Conservation (phyloP, 495 filamentous ascomycete species). For the Penicillium antarcticum region DNA sequence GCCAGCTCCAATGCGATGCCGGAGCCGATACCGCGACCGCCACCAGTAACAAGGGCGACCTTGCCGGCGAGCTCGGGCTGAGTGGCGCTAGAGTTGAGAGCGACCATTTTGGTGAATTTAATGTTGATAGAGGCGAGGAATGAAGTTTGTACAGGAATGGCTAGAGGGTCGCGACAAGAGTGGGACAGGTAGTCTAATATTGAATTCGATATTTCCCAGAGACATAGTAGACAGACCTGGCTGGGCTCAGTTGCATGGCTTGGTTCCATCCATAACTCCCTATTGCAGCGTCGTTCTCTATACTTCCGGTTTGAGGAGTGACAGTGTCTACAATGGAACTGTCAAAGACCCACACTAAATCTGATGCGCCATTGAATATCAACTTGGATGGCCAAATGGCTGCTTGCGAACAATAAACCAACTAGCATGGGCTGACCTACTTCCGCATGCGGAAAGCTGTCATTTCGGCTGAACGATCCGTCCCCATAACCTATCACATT, state of each 20-base stretch:
- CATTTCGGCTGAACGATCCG: not conserved
- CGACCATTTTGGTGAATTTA: conserved; percentile 17
- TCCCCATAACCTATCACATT: conserved; percentile 8
- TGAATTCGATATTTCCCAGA: not conserved
- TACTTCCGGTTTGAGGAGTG: not conserved
- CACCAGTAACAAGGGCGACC: conserved; percentile 72
- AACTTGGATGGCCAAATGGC: not conserved
- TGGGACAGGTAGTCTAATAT: conserved; percentile 1
- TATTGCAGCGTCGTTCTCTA: not conserved
- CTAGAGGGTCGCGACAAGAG: not conserved
- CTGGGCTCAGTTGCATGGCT: not conserved
- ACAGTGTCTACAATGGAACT: not conserved
- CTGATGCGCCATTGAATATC: not conserved
- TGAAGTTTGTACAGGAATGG: not conserved
- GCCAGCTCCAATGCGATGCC: conserved; percentile 76
- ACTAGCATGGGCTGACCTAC: not conserved
- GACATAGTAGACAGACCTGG: not conserved
- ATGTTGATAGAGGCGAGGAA: not conserved
- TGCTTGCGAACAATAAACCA: not conserved
- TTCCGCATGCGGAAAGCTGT: conserved; percentile 24
- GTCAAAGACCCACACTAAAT: not conserved
- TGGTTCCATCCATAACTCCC: not conserved
- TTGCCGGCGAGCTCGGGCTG: conserved; percentile 53
- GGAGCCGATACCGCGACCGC: conserved; percentile 69
- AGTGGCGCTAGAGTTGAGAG: conserved; percentile 9